Evolutionary conservation across 1,139 yeast genomes (phyloP).

Genomic region (Komagataea norvegica): DNA sequence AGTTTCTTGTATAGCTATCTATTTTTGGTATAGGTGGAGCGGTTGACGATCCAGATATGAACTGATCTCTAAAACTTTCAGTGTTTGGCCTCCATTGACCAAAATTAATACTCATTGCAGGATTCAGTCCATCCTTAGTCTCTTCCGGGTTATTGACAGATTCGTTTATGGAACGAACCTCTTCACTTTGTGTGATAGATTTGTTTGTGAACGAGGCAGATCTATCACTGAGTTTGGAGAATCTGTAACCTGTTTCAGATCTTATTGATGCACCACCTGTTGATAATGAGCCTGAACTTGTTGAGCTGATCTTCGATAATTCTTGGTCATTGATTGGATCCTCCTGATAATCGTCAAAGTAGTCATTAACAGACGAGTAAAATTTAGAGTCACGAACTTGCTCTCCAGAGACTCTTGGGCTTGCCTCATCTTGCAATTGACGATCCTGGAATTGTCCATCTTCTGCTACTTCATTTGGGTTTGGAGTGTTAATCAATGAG

Average conservation of each 20-base stretch:
- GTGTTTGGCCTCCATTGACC: slow-evolving; percentile 54
- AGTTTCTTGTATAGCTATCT: slow-evolving; percentile 23
- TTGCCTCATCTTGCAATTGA: background rate
- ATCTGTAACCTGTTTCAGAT: slow-evolving; percentile 21
- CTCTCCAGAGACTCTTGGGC: slow-evolving; percentile 3
- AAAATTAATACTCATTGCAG: slow-evolving; percentile 33
- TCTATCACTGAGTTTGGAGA: slow-evolving; percentile 23
- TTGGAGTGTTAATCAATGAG: slow-evolving; percentile 21
- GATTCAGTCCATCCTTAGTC: slow-evolving; percentile 14
- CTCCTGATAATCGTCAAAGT: slow-evolving; percentile 25
- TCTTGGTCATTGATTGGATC: slow-evolving; percentile 8
- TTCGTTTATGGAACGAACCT: slow-evolving; percentile 8
- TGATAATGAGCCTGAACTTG: slow-evolving; percentile 32
- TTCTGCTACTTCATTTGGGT: slow-evolving; percentile 8
- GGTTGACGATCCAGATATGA: slow-evolving; percentile 37
- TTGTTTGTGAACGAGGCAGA: slow-evolving; percentile 21
- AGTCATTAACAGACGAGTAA: slow-evolving; percentile 23
- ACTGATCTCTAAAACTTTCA: slow-evolving; percentile 44
- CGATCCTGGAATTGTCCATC: too few relatives aligned
- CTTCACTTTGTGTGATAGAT: slow-evolving; percentile 15
- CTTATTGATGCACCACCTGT: slow-evolving; percentile 26
- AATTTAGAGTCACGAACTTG: slow-evolving; percentile 22
- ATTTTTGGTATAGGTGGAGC: slow-evolving; percentile 26
- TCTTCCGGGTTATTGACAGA: slow-evolving; percentile 4
- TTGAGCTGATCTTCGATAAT: slow-evolving; percentile 6